Evolutionary conservation across 139 green algal genomes (phyloP), one percentile per base, ranked within the genome.

Genomic region (Ulvella scutata): DNA sequence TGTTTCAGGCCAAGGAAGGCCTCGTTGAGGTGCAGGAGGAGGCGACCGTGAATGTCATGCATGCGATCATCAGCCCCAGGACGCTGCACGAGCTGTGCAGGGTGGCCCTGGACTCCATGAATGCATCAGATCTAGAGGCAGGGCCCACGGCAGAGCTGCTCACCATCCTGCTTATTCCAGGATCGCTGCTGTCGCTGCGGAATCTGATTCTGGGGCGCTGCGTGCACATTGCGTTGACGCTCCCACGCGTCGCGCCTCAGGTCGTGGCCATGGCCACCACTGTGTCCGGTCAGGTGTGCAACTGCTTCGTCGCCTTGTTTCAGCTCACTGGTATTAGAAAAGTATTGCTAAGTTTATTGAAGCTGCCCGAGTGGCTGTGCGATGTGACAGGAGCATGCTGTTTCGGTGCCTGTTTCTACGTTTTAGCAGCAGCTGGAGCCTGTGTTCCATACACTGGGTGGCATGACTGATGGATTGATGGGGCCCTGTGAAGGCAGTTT

Each of bases 131-230:
- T 26, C 51, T 67, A 6, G 51, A 67, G 6, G 51, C 51, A n/a
- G 51, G 51, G n/a, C 31, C 33, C 13, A 67, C 51, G 51, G n/a
- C 33, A 6, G 1, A 1, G 20, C 51, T 67, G 9, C 51, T 67
- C 13, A 26, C 51, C 9, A 67, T 26, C n/a, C 20, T 67, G 1
- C 51, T 67, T 6, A 36, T 26, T 9, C 51, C 51, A 1, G 51
- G 51, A 7, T 67, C 51, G 51, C 51, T 67, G 51, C 51, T 67
- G 13, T 67, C 51, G 51, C 51, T 67, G 51, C 51, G 51, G 13
- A 67, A 67, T 26, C 51, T 67, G 13, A 67, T 67, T 26, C 51
- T 67, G n/a, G 51, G 51, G n/a, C 51, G 51, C 51, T 67, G 51
- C 51, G 51, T 67, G 20, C 31, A 67, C 51, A n/a, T 67, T 1